Base-by-base conservation (phyloP, 768 basidiomycete species). In the Rhizopogon rudus region DNA sequence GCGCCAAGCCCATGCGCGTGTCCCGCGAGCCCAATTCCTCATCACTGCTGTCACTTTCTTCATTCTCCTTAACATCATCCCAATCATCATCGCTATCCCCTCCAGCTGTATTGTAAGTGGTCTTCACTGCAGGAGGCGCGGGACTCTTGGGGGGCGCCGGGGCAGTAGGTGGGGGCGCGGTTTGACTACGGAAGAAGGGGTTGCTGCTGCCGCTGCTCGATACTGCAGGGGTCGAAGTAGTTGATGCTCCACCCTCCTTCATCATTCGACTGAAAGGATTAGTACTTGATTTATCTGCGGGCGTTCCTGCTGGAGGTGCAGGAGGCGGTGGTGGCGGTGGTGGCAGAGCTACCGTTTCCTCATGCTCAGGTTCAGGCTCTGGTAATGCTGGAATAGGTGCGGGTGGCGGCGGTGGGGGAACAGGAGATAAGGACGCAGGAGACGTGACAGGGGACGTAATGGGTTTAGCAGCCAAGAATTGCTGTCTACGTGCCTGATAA, bases 251-350 rank as follows among this genome's bases (percentile, higher is more conserved):
- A 10, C 75, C 79, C 48, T 80, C 77, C 55, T 79, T 79, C 59
- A 82, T 77, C 41, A 92, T 61, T 12, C 81, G 80, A 68, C 82
- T 88, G 68, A 95, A 95, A 0, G 93, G 93, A 68, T 94, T 94
- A 8, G 82, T 91, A 51, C 75, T 77, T 5, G 82, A 75, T 61
- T 83, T 84, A 40, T 67, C 50, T 17, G 52, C 52, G 40, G 77
- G 65, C 35, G 63, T 60, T 6, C 67, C 44, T 35, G 65, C 55
- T 33, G 73, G 63, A 0, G 66, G 62, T 1, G 64, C 58, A 6
- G 71, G 62, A 0, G 63, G 62, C 0, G 70, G 68, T 0, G 68
- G 59, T 0, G 75, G 62, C 1, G 75, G 67, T 0, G 74, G 67
- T 5, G 2, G 76, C 63, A 2, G 73, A 2, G 77, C 67, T 0